These are phyloP conservation scores for Fusarium pseudocircinatum DNA, from an alignment of 2,329 filamentous ascomycete genomes.

Conservation along the genomic window DNA sequence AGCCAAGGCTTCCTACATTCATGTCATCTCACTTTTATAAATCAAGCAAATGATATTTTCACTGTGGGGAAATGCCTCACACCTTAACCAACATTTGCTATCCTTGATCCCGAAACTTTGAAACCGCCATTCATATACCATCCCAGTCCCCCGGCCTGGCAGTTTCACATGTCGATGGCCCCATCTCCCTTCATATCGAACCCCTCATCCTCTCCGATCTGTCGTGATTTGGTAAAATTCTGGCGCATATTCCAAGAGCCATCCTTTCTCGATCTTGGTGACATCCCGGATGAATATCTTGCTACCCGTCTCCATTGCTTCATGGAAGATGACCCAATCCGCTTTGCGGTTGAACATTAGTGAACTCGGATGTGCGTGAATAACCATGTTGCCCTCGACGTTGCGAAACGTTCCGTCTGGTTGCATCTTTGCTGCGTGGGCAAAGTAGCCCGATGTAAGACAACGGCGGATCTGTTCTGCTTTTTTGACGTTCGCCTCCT, in stretches of 20 bases:
- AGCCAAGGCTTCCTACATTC: conserved; percentile 1
- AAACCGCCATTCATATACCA: conserved; percentile 30
- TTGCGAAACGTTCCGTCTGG: conserved; percentile 89
- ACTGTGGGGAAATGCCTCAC: conserved; percentile 32
- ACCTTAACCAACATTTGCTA: conserved; percentile 4
- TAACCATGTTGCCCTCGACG: conserved; percentile 78
- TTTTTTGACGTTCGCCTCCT: conserved; percentile 49
- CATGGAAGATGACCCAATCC: conserved; percentile 96
- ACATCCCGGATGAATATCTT: conserved; percentile 93
- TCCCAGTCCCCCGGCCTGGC: conserved; percentile 18
- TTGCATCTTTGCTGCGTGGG: conserved; percentile 93
- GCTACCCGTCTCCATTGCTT: conserved; percentile 86
- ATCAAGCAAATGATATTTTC: conserved; percentile 17
- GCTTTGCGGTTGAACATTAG: conserved; percentile 97
- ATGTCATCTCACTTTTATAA: conserved; percentile 28
- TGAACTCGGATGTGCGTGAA: conserved; percentile 91
- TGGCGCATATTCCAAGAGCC: conserved; percentile 88
- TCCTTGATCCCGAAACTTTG: conserved; percentile 28
- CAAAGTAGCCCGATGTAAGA: conserved; percentile 90
- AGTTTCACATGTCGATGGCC: conserved; percentile 33
- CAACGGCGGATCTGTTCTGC: conserved; percentile 84
- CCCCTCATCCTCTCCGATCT: conserved; percentile 40
- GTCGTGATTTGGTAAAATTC: conserved; percentile 76
- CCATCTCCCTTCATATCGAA: conserved; percentile 14
- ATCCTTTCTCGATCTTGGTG: conserved; percentile 92